A percentile compares a stretch with the other conserved stretches of the same genome.
Conservation (phyloP, 2,329 filamentous ascomycete genomes). For the Diaporthe capsici region DNA sequence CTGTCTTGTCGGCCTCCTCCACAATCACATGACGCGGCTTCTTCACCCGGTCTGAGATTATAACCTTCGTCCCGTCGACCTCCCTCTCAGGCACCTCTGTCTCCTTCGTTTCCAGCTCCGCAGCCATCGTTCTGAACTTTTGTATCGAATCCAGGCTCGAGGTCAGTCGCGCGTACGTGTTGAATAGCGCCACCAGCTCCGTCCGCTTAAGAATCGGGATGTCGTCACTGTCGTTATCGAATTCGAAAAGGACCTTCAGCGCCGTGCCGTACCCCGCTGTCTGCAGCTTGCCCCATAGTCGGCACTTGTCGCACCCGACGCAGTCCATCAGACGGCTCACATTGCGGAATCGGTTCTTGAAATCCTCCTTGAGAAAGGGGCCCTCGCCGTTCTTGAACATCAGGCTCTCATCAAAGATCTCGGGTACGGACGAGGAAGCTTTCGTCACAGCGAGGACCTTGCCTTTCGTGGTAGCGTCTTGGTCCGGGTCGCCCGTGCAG, state of each 20-base stretch:
- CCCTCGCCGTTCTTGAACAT: constrained; percentile 90
- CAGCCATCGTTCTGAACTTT: constrained; percentile 75
- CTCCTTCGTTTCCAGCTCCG: constrained; percentile 52
- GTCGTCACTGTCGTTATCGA: constrained; percentile 76
- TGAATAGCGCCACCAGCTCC: constrained; percentile 93
- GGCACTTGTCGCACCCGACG: constrained; percentile 98
- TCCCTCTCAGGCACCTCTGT: constrained; percentile 46
- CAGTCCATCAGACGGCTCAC: constrained; percentile 98
- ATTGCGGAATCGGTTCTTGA: constrained; percentile 96
- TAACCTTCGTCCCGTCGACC: constrained; percentile 41
- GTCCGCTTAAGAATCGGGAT: constrained; percentile 84
- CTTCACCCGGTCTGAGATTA: constrained; percentile 55
- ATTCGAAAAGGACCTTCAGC: constrained; percentile 96
- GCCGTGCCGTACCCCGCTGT: constrained; percentile 95
- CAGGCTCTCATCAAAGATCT: constrained; percentile 93
- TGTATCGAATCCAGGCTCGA: constrained; percentile 83
- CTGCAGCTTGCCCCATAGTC: constrained; percentile 97
- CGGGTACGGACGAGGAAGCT: constrained; percentile 76
- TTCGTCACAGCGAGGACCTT: constrained; percentile 85
- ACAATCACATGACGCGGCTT: constrained; percentile 60
- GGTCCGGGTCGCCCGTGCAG: constrained; percentile 85
- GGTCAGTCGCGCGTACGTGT: constrained; percentile 90
- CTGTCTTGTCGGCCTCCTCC: constrained; percentile 60
- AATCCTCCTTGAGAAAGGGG: constrained; percentile 92
- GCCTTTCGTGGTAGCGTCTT: constrained; percentile 83